A percentile compares a stretch with the other conserved stretches of the same genome.
These are phyloP conservation scores for Amanita subjunquillea DNA, from an alignment of 768 basidiomycete species.

Conservation along the genomic window DNA sequence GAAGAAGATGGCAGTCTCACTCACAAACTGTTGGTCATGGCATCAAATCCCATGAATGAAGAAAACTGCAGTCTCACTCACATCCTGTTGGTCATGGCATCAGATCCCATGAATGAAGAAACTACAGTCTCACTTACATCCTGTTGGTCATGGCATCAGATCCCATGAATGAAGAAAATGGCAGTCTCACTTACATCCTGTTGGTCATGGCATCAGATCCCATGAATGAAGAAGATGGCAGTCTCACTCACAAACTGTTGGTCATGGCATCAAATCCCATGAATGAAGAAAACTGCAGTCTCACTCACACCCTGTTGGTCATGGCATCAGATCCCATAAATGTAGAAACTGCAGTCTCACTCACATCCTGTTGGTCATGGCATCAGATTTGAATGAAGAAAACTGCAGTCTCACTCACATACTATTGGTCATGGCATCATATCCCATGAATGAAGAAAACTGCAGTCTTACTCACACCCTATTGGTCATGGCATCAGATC, in stretches of 20 bases:
- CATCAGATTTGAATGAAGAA: not conserved
- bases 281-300: not conserved
- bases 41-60: no score
- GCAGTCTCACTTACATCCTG: not conserved
- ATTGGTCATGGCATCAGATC: not conserved
- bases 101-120: constrained; percentile 5
- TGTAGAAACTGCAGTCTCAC: not conserved
- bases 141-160: not conserved
- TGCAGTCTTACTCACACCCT: not conserved
- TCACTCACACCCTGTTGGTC: no score
- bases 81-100: not conserved
- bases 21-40: no score
- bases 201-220: not conserved
- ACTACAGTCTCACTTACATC: not conserved
- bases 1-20: no score
- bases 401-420: not conserved
- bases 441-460: not conserved
- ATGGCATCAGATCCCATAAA: not conserved
- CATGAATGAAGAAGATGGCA: not conserved
- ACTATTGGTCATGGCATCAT: no score
- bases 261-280: not conserved
- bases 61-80: no score
- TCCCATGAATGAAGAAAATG: not conserved
- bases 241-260: not conserved
- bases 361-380: not conserved